Percentiles rank a stretch among this genome's conserved stretches.
phyloP scores from a whole-genome alignment of 1,284 basidiomycete species.

The Boletus mariae region DNA sequence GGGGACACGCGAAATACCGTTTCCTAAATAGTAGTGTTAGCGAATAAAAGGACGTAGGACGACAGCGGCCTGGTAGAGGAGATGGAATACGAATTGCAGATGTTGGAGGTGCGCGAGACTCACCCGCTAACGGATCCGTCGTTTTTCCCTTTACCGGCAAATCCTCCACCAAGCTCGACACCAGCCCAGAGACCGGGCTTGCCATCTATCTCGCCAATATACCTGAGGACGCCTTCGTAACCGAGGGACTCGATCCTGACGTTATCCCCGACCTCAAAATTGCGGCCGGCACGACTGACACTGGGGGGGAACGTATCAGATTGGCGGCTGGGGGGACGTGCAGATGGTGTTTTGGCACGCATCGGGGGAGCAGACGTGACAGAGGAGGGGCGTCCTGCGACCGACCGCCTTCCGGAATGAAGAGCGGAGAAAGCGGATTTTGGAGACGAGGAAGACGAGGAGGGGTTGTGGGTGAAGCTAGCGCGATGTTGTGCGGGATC shows the following conservation, averaged over 20 bases:
- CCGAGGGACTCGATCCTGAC: constrained; percentile 83
- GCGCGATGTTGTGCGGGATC: constrained; percentile 68
- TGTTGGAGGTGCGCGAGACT: constrained; percentile 33
- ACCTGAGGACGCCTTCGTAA: constrained; percentile 79
- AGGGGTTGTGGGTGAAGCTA: constrained; percentile 37
- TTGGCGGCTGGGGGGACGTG: constrained; percentile 56
- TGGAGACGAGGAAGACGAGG: constrained; percentile 49
- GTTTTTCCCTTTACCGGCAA: constrained; percentile 93
- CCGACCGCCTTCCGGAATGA: constrained; percentile 41
- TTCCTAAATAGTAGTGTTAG: constrained; percentile 43
- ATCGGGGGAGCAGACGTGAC: constrained; percentile 41
- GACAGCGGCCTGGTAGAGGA: not conserved
- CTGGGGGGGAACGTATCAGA: constrained; percentile 54
- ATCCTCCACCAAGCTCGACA: constrained; percentile 83
- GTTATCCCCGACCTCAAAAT: constrained; percentile 71
- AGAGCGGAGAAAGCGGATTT: constrained; percentile 22
- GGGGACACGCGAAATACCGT: constrained; percentile 84
- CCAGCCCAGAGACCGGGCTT: constrained; percentile 89
- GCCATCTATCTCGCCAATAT: constrained; percentile 78
- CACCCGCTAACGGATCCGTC: constrained; percentile 88
- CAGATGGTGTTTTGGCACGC: constrained; percentile 52
- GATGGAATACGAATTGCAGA: not conserved
- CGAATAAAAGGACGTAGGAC: not conserved
- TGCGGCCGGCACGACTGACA: constrained; percentile 40
- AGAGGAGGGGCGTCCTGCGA: constrained; percentile 46